These are phyloP conservation scores for Oryza longistaminata DNA, from an alignment of 176 grass and related monocot species.

Conservation along the genomic window DNA sequence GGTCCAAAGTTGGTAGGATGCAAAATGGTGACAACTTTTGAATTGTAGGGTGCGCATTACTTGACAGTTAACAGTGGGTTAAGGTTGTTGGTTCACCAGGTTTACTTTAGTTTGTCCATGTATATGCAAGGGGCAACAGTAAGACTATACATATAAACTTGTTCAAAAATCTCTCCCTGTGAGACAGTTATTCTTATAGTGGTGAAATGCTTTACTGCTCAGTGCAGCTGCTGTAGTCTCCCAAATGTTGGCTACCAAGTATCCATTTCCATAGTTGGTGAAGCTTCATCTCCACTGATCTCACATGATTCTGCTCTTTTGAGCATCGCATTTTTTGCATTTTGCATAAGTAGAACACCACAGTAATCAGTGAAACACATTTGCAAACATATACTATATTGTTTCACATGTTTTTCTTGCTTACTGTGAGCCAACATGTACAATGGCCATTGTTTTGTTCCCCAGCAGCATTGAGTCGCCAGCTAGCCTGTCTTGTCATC, in stretches of 20 bases:
- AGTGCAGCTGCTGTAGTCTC: not conserved
- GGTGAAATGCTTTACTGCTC: not conserved
- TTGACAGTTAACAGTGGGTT: not conserved
- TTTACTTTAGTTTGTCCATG: not conserved
- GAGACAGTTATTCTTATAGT: not conserved
- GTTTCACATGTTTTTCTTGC: too few species aligned
- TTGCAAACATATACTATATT: too few species aligned
- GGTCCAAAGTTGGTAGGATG: conserved; percentile 22
- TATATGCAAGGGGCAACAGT: not conserved
- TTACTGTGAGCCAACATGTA: not conserved
- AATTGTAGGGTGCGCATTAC: not conserved
- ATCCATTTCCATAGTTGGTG: not conserved
- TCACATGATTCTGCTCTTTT: not conserved
- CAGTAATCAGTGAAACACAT: too few species aligned
- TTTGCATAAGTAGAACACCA: not conserved
- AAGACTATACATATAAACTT: not conserved
- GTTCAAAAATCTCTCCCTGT: not conserved
- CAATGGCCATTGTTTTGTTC: not conserved
- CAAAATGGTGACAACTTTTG: conserved; percentile 27
- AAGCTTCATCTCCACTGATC: not conserved
- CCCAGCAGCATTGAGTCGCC: not conserved
- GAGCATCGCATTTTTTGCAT: not conserved
- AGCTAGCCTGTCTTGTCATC: not conserved
- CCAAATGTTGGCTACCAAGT: not conserved
- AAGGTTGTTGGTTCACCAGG: not conserved